A percentile compares a stretch with the other conserved stretches of the same genome.
These are phyloP conservation scores for Umbelopsis vinacea DNA, from an alignment of 192 early-diverging fungal genomes.

Conservation along the genomic window DNA sequence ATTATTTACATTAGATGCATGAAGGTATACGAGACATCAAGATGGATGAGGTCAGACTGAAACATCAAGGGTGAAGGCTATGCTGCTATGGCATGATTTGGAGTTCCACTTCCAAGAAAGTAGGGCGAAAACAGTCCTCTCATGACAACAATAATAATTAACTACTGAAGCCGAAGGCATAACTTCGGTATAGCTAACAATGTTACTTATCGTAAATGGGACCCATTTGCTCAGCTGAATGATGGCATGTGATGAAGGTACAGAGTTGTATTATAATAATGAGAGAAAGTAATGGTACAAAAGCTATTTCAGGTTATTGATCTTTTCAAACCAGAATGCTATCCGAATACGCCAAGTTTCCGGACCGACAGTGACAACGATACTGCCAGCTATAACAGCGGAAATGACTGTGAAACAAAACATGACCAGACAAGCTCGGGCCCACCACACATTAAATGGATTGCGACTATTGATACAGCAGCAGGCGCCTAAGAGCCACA, in stretches of 20 bases:
- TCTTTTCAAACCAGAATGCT: constrained; percentile 1
- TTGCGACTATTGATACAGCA: constrained; percentile 20
- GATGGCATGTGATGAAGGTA: not conserved
- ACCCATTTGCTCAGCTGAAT: too few relatives aligned
- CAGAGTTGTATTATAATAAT: not conserved
- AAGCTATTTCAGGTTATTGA: not conserved
- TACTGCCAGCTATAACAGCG: not conserved
- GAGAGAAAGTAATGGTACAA: not conserved
- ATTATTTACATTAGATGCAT: too few relatives aligned
- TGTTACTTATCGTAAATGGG: too few relatives aligned
- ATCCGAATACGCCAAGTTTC: constrained; percentile 11
- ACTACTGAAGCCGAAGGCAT: too few relatives aligned
- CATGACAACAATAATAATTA: too few relatives aligned
- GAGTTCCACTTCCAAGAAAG: too few relatives aligned
- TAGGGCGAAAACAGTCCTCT: too few relatives aligned
- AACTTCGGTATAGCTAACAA: too few relatives aligned
- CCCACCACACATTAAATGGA: constrained; percentile 22
- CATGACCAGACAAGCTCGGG: constrained; percentile 19
- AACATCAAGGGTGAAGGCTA: too few relatives aligned
- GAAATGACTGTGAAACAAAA: not conserved
- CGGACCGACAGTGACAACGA: not conserved
- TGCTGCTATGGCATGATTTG: too few relatives aligned
- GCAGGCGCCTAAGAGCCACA: constrained; percentile 25
- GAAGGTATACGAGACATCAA: too few relatives aligned
- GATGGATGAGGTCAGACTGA: too few relatives aligned